phyloP scores from a whole-genome alignment of 192 early-diverging fungal species.

The Pecoramyces ruminantium region DNA sequence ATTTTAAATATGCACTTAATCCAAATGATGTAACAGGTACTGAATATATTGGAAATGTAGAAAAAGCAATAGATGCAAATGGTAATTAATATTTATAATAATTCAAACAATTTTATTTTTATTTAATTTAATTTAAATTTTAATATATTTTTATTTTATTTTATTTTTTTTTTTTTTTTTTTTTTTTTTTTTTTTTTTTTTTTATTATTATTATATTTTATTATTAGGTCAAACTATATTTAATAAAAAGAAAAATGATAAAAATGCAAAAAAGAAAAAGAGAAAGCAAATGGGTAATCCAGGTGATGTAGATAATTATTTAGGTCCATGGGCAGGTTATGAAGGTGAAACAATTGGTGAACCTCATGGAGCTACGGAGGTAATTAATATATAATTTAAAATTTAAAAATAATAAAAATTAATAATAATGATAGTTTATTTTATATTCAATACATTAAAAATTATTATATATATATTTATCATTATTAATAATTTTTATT shows the following conservation, averaged over 20 bases:
- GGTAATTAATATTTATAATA: too few relatives aligned
- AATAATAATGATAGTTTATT: too few relatives aligned
- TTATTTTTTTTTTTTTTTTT: constrained; percentile 21
- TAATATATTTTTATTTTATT: too few relatives aligned
- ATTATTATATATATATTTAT: too few relatives aligned
- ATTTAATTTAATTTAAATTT: too few relatives aligned
- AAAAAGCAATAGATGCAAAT: constrained; percentile 21
- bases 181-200: neutral
- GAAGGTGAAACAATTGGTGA: constrained; percentile 59
- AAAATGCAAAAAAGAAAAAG: constrained; percentile 26
- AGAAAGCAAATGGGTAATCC: constrained; percentile 65
- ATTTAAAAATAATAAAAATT: too few relatives aligned
- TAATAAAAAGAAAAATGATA: neutral
- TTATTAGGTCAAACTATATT: neutral
- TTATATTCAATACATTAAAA: too few relatives aligned
- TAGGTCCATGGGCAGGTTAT: constrained; percentile 91
- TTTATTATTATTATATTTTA: too few relatives aligned
- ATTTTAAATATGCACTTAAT: constrained; percentile 65
- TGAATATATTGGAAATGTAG: constrained; percentile 45
- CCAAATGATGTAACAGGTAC: constrained; percentile 35
- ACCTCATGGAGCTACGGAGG: constrained; percentile 10
- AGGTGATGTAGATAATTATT: constrained; percentile 47
- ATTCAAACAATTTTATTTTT: too few relatives aligned
- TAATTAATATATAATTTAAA: neutral
- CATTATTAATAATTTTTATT: too few relatives aligned